A percentile compares a stretch with the other conserved stretches of the same genome.
Evolutionary conservation across 805 yeast genomes (phyloP).

Genomic region (Candida golubevii): DNA sequence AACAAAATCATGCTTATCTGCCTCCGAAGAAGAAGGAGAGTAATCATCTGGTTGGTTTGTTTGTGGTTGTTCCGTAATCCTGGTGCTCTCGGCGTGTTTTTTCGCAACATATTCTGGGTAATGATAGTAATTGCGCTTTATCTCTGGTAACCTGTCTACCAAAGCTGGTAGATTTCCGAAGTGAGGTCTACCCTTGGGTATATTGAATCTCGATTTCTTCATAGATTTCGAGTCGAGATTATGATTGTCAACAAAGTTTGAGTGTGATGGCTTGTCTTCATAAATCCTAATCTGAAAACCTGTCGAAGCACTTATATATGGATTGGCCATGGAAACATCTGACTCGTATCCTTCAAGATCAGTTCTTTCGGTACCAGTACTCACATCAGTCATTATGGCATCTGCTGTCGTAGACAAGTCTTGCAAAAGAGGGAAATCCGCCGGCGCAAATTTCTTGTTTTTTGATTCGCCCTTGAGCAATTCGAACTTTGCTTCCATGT

Average conservation of each 20-base stretch:
- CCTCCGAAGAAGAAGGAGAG: background rate
- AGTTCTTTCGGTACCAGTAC: background rate
- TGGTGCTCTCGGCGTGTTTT: no score
- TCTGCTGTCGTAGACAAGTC: slow-evolving; percentile 9
- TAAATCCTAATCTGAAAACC: slow-evolving; percentile 45
- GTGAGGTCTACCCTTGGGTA: slow-evolving; percentile 26
- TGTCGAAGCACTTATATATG: slow-evolving; percentile 45
- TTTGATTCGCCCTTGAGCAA: slow-evolving; percentile 14
- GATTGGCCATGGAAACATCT: slow-evolving; percentile 50
- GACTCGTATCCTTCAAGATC: slow-evolving; percentile 34
- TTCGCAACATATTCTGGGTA: slow-evolving; percentile 20
- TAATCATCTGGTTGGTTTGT: background rate
- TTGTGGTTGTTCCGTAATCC: background rate
- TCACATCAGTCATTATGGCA: slow-evolving; percentile 17
- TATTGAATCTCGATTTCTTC: background rate
- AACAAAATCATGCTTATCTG: slow-evolving; percentile 9
- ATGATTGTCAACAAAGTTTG: background rate
- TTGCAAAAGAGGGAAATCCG: slow-evolving; percentile 34
- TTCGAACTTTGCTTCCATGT: slow-evolving; percentile 21
- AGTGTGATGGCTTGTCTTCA: slow-evolving; percentile 15
- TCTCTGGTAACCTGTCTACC: slow-evolving; percentile 24
- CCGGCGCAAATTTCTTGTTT: slow-evolving; percentile 17
- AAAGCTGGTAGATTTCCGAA: slow-evolving; percentile 38
- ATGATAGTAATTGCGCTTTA: slow-evolving; percentile 30
- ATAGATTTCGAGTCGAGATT: background rate